These are phyloP conservation scores for Sarocladiaceae sp. DNA, from an alignment of 2,329 filamentous ascomycete genomes.

Conservation along the genomic window DNA sequence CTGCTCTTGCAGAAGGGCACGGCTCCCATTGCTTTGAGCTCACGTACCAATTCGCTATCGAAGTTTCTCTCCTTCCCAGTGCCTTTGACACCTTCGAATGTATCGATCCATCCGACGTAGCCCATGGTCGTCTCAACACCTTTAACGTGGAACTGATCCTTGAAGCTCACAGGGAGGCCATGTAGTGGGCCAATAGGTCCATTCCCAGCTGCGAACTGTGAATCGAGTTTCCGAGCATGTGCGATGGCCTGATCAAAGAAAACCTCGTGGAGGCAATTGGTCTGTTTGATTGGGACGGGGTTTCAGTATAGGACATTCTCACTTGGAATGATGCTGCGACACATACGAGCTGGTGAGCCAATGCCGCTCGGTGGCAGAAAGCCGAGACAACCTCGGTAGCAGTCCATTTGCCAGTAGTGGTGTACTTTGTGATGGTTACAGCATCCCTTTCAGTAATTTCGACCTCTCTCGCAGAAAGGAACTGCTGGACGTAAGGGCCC, in stretches of 20 bases:
- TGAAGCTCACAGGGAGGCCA: conserved; percentile 48
- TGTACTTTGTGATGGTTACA: background rate
- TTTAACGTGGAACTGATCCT: conserved; percentile 54
- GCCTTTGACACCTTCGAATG: conserved; percentile 33
- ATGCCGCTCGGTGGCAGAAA: background rate
- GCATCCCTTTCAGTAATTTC: background rate
- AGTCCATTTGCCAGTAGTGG: background rate
- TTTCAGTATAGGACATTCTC: too few species aligned
- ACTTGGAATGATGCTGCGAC: too few species aligned
- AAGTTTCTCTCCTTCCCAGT: background rate
- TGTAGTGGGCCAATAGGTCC: conserved; percentile 49
- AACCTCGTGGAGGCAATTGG: conserved; percentile 41
- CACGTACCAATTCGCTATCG: conserved; percentile 47
- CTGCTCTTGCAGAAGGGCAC: conserved; percentile 67
- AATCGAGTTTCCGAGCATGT: conserved; percentile 40
- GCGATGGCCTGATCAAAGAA: conserved; percentile 44
- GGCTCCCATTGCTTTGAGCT: conserved; percentile 56
- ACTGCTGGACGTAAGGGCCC: background rate
- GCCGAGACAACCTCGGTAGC: background rate
- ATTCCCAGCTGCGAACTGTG: conserved; percentile 28
- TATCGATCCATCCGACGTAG: conserved; percentile 49
- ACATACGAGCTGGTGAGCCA: background rate
- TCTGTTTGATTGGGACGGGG: too few species aligned
- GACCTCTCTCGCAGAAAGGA: background rate
- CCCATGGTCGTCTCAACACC: conserved; percentile 50